Percentiles rank a stretch among this genome's conserved stretches.
Evolutionary conservation across 1,139 yeast species (phyloP).

Genomic region (Debaryomycetaceae sp.): DNA sequence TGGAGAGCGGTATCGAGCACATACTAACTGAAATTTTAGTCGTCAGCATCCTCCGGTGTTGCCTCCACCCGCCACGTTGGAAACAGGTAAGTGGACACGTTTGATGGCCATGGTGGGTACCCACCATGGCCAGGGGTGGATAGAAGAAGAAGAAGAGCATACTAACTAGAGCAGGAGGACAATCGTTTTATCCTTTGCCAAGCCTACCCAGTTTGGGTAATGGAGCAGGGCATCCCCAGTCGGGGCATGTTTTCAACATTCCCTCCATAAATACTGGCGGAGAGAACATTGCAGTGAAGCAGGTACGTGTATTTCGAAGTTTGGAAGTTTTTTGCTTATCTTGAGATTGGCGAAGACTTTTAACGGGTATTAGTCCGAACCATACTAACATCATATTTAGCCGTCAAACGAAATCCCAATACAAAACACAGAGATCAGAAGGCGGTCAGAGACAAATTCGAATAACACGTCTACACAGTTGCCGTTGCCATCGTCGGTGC

Average conservation of each 20-base stretch:
- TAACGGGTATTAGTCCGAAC: neutral
- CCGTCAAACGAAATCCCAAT: slow-evolving; percentile 10
- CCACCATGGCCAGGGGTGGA: neutral
- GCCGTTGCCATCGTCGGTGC: slow-evolving; percentile 23
- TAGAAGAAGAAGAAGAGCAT: neutral
- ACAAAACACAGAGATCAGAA: slow-evolving; percentile 23
- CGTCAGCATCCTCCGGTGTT: slow-evolving; percentile 53
- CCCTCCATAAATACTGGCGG: slow-evolving; percentile 43
- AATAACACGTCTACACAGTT: slow-evolving; percentile 18
- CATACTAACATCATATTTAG: slow-evolving; percentile 4
- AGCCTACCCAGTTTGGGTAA: slow-evolving; percentile 51
- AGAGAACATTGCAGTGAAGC: slow-evolving; percentile 10
- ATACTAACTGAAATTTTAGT: slow-evolving; percentile 30
- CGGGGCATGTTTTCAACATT: slow-evolving; percentile 44
- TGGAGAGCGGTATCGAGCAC: slow-evolving; percentile 1
- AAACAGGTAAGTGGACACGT: slow-evolving; percentile 37
- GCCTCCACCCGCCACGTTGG: slow-evolving; percentile 56
- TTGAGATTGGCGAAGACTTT: neutral
- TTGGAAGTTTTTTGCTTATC: neutral
- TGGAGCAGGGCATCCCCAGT: slow-evolving; percentile 33
- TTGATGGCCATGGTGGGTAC: neutral
- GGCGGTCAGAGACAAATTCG: slow-evolving; percentile 22
- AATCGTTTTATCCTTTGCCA: slow-evolving; percentile 50
- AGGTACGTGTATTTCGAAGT: slow-evolving; percentile 20
- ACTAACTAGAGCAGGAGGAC: slow-evolving; percentile 31